Evolutionary conservation across 345 rosid species (phyloP).

Genomic region (Gossypium raimondii): DNA sequence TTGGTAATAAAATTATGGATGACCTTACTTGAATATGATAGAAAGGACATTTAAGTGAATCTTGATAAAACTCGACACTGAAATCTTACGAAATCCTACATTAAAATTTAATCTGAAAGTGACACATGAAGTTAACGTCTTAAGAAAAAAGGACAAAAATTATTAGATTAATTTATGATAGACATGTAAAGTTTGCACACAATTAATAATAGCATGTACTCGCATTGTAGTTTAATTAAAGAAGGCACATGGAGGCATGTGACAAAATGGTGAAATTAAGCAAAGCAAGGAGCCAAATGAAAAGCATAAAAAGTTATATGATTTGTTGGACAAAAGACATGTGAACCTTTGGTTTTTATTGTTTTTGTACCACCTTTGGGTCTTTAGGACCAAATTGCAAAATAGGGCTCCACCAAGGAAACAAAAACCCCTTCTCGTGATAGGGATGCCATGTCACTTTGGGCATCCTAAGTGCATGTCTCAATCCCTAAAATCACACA

Average conservation of each 20-base stretch:
- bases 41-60: too few relatives aligned
- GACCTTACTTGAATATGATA: too few relatives aligned
- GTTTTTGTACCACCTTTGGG: neutral
- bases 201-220: neutral
- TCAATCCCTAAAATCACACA: conserved; percentile 14
- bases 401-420: neutral
- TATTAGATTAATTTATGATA: too few relatives aligned
- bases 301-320: conserved; percentile 13
- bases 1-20: too few relatives aligned
- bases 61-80: too few relatives aligned
- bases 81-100: too few relatives aligned
- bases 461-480: conserved; percentile 2
- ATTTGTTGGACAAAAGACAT: conserved; percentile 5
- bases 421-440: neutral
- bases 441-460: conserved; percentile 14
- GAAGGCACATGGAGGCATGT: conserved; percentile 51
- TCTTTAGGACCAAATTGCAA: conserved; percentile 6
- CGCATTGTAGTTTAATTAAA: conserved; percentile 22
- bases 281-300: conserved; percentile 12
- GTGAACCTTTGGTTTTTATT: conserved; percentile 10
- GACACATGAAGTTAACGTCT: too few relatives aligned
- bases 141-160: too few relatives aligned
- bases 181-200: neutral
- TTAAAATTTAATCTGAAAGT: too few relatives aligned
- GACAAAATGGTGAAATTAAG: conserved; percentile 16